These are phyloP conservation scores for Auriscalpium microsporum DNA, from an alignment of 768 basidiomycete species.

Conservation along the genomic window DNA sequence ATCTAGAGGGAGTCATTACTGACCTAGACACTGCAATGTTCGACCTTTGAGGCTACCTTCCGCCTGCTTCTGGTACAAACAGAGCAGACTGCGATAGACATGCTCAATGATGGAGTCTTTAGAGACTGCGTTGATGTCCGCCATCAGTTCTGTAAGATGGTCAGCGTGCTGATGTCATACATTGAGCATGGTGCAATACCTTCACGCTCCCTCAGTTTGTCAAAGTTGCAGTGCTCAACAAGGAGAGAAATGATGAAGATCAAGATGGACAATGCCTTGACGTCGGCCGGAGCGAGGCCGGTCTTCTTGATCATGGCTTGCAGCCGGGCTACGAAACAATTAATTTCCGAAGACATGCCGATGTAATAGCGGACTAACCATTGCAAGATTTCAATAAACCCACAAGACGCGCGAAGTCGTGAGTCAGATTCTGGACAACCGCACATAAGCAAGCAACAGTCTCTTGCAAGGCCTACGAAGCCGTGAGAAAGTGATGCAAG, in stretches of 20 bases:
- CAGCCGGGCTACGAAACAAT: conserved; percentile 41
- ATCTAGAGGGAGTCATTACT: conserved; percentile 9
- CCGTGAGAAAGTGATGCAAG: too few species aligned
- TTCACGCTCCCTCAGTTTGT: conserved; percentile 58
- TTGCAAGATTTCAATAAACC: conserved; percentile 82
- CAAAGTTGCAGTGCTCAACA: conserved; percentile 85
- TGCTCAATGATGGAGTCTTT: conserved; percentile 67
- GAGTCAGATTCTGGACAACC: conserved; percentile 77
- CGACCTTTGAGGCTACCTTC: conserved; percentile 57
- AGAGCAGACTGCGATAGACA: conserved; percentile 65
- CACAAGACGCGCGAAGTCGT: conserved; percentile 72
- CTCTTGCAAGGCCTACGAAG: conserved; percentile 71
- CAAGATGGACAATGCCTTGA: conserved; percentile 54
- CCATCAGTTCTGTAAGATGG: conserved; percentile 3
- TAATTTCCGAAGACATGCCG: background rate
- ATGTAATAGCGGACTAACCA: conserved; percentile 32
- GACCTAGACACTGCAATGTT: conserved; percentile 81
- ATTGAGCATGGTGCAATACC: conserved; percentile 31
- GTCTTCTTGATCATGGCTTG: conserved; percentile 46
- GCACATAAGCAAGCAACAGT: conserved; percentile 88
- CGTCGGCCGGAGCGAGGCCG: conserved; percentile 39
- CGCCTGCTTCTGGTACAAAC: conserved; percentile 59
- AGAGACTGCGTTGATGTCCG: conserved; percentile 13
- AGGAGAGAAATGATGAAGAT: conserved; percentile 81
- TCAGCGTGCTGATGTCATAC: background rate